Evolutionary conservation across 345 rosid species (phyloP).

Genomic region (Fremontodendron californicum): DNA sequence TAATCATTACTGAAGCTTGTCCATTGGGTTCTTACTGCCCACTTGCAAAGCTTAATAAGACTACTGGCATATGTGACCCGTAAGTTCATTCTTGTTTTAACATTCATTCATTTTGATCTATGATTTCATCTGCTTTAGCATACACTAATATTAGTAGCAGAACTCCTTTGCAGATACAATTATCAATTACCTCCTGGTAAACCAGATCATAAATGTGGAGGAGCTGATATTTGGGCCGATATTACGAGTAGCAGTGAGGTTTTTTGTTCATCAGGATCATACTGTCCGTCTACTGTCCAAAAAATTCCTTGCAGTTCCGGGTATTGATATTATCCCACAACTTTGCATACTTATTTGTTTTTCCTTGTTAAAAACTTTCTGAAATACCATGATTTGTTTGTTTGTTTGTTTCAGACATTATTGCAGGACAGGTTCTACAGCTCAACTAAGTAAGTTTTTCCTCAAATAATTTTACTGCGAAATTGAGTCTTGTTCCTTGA

Average conservation of each 20-base stretch:
- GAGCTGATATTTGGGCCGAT: slow-evolving; percentile 95
- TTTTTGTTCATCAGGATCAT: slow-evolving; percentile 90
- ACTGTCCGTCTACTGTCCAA: slow-evolving; percentile 74
- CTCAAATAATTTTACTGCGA: neutral
- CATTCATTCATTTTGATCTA: neutral
- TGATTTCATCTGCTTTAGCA: slow-evolving; percentile 17
- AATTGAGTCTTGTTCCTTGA: neutral
- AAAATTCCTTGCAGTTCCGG: slow-evolving; percentile 80
- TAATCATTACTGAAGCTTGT: slow-evolving; percentile 61
- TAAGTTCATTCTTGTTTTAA: slow-evolving; percentile 44
- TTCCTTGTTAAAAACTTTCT: neutral
- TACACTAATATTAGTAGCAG: slow-evolving; percentile 46
- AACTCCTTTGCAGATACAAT: slow-evolving; percentile 63
- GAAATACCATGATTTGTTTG: neutral
- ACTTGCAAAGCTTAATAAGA: slow-evolving; percentile 52
- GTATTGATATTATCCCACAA: slow-evolving; percentile 50
- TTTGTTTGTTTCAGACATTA: slow-evolving; percentile 56
- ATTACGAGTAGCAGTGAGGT: slow-evolving; percentile 66
- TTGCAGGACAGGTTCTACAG: slow-evolving; percentile 88
- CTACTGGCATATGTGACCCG: slow-evolving; percentile 95
- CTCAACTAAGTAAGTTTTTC: slow-evolving; percentile 46
- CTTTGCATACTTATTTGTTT: slow-evolving; percentile 12
- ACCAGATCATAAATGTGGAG: slow-evolving; percentile 82
- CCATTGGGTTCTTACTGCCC: slow-evolving; percentile 96
- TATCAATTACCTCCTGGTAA: slow-evolving; percentile 82